Base-by-base conservation (phyloP, 495 filamentous ascomycete species). In the Xylaria scruposa region DNA sequence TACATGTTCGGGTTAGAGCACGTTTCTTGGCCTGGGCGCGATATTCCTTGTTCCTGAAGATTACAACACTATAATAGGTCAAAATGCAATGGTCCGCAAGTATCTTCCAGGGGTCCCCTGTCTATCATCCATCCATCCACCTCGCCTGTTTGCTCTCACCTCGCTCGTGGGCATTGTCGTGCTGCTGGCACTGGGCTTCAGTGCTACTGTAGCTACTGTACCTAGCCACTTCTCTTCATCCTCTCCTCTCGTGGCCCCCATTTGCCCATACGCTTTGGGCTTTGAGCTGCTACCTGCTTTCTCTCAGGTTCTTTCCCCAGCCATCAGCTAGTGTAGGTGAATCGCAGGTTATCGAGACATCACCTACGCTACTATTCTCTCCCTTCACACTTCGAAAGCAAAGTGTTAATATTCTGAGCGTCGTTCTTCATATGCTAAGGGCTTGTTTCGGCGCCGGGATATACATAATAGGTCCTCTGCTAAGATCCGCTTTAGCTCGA, bases 401-500 rank as follows among this genome's bases (percentile, higher is more conserved):
- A 56, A 54, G 65, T 26, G 44, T 42, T 69, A 54, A 65, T 58
- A 29, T 54, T 51, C 51, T 61, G 47, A 24, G 42, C 38, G 40
- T 24, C 17, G 44, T 26, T 31, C 24, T 42, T 38, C 70, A 33
- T 65, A 21, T 49, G 6, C 53, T 13, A 60, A 53, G 49, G 49
- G 49, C 69, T 42, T 31, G 42, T 71, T 51, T 13, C n/a, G 26
- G n/a, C 31, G 31, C 51, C 62, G 17, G 38, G 47, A 46, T 66
- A 49, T 49, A 38, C 36, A 38, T 38, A 38, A 38, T 38, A 46
- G 53, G 31, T 59, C 17, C 51, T 51, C 54, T 71, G 51, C 44
- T 65, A 71, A 38, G 61, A 68, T 72, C 63, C 70, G 64, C 54
- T 67, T 72, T 60, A 3, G 19, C 54, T 49, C 63, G 33, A 72